A percentile compares a stretch with the other conserved stretches of the same genome.
These are phyloP conservation scores for Samsoniella hepiali DNA, from an alignment of 2,329 filamentous ascomycete genomes.

Conservation along the genomic window DNA sequence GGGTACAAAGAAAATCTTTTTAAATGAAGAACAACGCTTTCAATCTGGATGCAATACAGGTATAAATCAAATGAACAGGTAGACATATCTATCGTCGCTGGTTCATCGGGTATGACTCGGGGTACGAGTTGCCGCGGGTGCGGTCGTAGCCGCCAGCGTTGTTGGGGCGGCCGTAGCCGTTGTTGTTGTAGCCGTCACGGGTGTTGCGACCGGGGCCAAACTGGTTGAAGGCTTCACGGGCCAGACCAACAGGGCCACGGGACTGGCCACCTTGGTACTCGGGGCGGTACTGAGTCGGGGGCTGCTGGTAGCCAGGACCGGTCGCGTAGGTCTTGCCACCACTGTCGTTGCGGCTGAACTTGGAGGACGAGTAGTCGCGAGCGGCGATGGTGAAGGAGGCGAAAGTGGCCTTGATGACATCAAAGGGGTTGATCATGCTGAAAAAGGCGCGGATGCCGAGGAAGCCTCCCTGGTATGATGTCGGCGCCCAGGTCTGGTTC, in stretches of 20 bases:
- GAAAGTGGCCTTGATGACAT: slow-evolving; percentile 18
- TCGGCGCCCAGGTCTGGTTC: slow-evolving; percentile 19
- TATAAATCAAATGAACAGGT: background rate
- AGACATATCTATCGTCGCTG: background rate
- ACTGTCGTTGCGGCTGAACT: slow-evolving; percentile 5
- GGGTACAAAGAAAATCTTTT: background rate
- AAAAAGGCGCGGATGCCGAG: slow-evolving; percentile 22
- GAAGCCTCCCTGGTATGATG: slow-evolving; percentile 25
- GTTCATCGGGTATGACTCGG: slow-evolving; percentile 17
- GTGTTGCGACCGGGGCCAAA: slow-evolving; percentile 3
- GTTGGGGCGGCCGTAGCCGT: background rate
- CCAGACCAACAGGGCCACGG: background rate
- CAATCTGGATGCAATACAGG: slow-evolving; percentile 8
- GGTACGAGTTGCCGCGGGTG: slow-evolving; percentile 15
- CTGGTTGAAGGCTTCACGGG: slow-evolving; percentile 13
- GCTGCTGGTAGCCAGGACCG: slow-evolving; percentile 17
- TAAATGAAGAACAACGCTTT: slow-evolving; percentile 3
- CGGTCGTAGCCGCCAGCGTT: slow-evolving; percentile 9
- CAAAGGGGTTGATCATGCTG: slow-evolving; percentile 19
- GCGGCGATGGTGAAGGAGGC: slow-evolving; percentile 7
- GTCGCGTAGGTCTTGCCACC: slow-evolving; percentile 7
- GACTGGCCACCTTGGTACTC: slow-evolving; percentile 1
- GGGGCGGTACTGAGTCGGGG: background rate
- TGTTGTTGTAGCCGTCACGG: background rate
- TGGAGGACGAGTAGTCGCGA: slow-evolving; percentile 10